Percentiles rank a stretch among this genome's conserved stretches.
Evolutionary conservation across 73 alveolate species (phyloP).

Genomic region (Stentor coeruleus): DNA sequence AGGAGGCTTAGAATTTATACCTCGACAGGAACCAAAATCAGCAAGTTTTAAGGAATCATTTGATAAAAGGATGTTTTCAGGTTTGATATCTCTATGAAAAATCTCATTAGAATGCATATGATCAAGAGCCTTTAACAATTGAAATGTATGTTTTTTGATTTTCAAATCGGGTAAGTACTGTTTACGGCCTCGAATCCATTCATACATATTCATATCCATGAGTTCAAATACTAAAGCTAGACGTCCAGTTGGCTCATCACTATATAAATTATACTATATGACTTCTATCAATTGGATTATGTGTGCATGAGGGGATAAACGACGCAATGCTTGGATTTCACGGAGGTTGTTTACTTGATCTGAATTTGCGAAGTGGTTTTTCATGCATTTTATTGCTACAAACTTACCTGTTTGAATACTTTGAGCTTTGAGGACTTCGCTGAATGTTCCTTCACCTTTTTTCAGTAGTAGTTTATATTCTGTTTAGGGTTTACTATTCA

Average conservation of each 20-base stretch:
- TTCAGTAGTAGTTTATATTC: constrained; percentile 63
- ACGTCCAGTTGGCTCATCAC: constrained; percentile 70
- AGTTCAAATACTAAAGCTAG: constrained; percentile 80
- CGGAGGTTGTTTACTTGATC: constrained; percentile 74
- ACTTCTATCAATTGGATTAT: constrained; percentile 66
- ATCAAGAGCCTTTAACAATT: constrained; percentile 81
- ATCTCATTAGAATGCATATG: constrained; percentile 97
- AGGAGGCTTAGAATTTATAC: constrained; percentile 89
- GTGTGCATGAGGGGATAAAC: constrained; percentile 88
- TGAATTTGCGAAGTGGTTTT: constrained; percentile 64
- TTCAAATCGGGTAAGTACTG: constrained; percentile 67
- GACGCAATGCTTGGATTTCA: constrained; percentile 88
- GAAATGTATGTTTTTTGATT: constrained; percentile 29
- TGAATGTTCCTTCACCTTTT: constrained; percentile 90
- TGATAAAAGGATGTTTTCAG: constrained; percentile 47
- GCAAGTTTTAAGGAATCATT: constrained; percentile 77
- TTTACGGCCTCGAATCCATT: constrained; percentile 66
- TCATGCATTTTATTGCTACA: constrained; percentile 92
- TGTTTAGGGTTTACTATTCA: too few relatives aligned
- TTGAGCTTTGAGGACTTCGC: constrained; percentile 84
- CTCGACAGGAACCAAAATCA: constrained; percentile 94
- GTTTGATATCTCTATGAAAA: constrained; percentile 92
- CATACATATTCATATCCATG: constrained; percentile 81
- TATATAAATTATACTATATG: constrained; percentile 22
- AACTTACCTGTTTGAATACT: constrained; percentile 62